Evolutionary conservation across 176 grass and related monocot species (phyloP), one percentile per base, ranked within the genome.

Genomic region (Poa pratensis): DNA sequence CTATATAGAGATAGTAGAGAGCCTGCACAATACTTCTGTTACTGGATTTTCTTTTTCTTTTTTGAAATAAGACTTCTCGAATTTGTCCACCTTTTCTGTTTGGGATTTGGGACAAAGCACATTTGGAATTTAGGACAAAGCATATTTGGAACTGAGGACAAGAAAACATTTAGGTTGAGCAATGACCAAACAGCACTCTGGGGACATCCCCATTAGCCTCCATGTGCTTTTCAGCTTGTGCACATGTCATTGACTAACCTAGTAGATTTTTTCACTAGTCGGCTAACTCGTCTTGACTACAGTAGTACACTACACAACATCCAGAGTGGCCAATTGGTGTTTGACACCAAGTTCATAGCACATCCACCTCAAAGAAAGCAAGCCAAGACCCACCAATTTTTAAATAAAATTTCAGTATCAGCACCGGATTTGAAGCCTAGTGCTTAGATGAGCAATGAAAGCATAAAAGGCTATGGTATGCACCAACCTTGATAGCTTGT

Each of bases 401-500:
- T 78, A 17, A 8, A 24, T 43, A 35, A 69, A 42, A n/a, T n/a
- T n/a, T 23, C 26, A 43, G 23, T 59, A 42, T 84, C 39, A 40
- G n/a, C 67, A 69, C 24, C 77, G 15, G 86, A 73, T 51, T 48
- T 58, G 23, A 84, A 73, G 37, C 22, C 34, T 53, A n/a, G n/a
- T n/a, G n/a, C n/a, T n/a, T n/a, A 89, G 57, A 82, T 22, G 20
- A 64, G 82, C 6, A 71, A 85, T 40, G 51, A n/a, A 18, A 51
- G 69, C n/a, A n/a, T 6, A 59, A 83, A 77, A 37, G 24, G 24
- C 71, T 19, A 45, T 59, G 32, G 26, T 80, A 34, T 51, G 39
- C 52, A 74, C 84, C 23, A 69, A 98, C 96, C 91, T 99, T 96
- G 78, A 99, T 94, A 83, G 97, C 97, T 82, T 99, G 97, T 82